These are phyloP conservation scores for Dysphania ambrosioides DNA, from an alignment of 148 eudicot species.

Conservation along the genomic window DNA sequence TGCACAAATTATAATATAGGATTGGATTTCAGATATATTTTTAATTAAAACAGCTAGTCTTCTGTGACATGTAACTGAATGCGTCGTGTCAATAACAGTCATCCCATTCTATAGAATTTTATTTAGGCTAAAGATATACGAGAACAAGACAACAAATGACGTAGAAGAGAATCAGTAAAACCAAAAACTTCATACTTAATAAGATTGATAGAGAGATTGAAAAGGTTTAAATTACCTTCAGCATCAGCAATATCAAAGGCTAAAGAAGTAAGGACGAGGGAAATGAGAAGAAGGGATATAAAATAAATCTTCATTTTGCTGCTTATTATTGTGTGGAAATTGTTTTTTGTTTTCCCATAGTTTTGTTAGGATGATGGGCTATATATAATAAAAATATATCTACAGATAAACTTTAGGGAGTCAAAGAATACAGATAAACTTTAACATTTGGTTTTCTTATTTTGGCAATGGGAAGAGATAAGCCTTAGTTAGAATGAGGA, in stretches of 20 bases:
- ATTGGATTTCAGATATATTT: no score
- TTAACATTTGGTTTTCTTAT: not conserved
- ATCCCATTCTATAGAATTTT: no score
- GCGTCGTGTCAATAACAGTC: no score
- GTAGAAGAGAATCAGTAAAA: no score
- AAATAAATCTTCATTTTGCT: conserved; percentile 17
- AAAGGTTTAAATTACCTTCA: conserved; percentile 10
- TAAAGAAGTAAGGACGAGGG: conserved; percentile 14
- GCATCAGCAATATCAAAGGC: conserved; percentile 15
- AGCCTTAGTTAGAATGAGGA: conserved; percentile 1
- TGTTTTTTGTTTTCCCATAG: not conserved
- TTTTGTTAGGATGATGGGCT: no score
- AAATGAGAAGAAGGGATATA: conserved; percentile 1
- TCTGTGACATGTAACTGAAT: no score
- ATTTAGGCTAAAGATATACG: no score
- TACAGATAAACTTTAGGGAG: not conserved
- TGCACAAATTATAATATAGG: no score
- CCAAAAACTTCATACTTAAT: no score
- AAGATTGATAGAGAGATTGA: not conserved
- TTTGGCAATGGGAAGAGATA: not conserved
- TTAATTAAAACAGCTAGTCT: no score
- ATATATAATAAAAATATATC: no score
- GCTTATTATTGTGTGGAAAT: not conserved
- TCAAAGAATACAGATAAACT: not conserved
- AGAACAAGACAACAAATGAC: no score